These are phyloP conservation scores for Stachybotrys chartarum DNA, from an alignment of 2,329 filamentous ascomycete genomes.

Conservation along the genomic window DNA sequence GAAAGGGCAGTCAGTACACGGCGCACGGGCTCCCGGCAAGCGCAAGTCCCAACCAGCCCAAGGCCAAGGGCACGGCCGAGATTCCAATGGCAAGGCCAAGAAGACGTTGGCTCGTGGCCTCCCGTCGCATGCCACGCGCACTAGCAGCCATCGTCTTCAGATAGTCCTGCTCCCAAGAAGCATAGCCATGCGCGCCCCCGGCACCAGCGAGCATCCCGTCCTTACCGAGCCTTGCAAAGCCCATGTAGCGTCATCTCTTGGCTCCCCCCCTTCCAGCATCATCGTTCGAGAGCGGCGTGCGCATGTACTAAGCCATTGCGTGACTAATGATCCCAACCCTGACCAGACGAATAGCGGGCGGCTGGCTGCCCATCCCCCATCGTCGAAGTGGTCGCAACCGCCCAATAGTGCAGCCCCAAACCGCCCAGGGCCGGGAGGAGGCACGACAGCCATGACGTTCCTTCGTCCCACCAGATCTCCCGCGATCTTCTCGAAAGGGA, in stretches of 20 bases:
- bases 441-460: neutral
- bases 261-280: too few species aligned
- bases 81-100: too few species aligned
- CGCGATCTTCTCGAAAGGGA: neutral
- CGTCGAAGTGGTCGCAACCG: neutral
- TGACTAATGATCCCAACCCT: neutral
- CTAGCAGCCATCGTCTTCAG: too few species aligned
- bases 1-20: too few species aligned
- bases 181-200: neutral
- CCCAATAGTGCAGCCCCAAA: neutral
- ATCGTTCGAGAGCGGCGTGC: neutral
- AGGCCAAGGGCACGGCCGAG: too few species aligned
- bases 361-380: neutral
- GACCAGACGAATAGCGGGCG: too few species aligned
- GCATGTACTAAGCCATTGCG: neutral
- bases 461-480: neutral
- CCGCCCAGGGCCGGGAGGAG: neutral
- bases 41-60: too few species aligned
- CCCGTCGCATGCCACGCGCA: too few species aligned
- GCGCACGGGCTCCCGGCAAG: too few species aligned
- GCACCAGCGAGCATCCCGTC: neutral
- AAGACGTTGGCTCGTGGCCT: too few species aligned
- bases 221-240: too few species aligned
- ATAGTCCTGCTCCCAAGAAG: neutral
- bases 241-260: neutral